Conservation (phyloP, 2,329 filamentous ascomycete genomes). For the Cytospora schulzeri region DNA sequence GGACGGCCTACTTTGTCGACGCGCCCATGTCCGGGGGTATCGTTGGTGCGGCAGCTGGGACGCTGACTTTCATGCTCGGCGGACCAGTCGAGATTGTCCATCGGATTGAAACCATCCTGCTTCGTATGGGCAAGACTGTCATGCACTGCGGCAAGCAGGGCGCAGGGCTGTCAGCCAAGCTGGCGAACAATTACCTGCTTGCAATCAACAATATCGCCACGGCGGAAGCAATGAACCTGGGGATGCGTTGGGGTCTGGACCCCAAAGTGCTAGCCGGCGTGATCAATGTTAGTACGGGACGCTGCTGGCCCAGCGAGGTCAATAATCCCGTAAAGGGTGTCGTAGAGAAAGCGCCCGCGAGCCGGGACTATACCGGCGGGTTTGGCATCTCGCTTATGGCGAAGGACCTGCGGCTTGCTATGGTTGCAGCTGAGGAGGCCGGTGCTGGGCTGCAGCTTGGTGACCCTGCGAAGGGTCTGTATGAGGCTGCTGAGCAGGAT, state of each 20-base stretch:
- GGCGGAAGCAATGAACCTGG: constrained; percentile 67
- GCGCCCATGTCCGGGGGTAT: constrained; percentile 97
- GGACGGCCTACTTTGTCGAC: constrained; percentile 81
- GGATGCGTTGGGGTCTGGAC: constrained; percentile 62
- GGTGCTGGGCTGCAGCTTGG: constrained; percentile 68
- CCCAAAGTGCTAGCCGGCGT: constrained; percentile 73
- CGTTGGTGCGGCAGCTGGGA: constrained; percentile 83
- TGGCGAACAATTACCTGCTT: constrained; percentile 96
- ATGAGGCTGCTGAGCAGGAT: constrained; percentile 64
- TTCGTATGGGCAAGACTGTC: constrained; percentile 83
- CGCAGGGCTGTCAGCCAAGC: constrained; percentile 84
- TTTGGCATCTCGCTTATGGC: constrained; percentile 79
- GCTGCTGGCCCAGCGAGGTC: constrained; percentile 92
- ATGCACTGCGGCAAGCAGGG: constrained; percentile 85
- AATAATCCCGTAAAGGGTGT: constrained; percentile 95
- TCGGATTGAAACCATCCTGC: constrained; percentile 68
- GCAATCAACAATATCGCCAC: constrained; percentile 86
- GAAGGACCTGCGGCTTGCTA: constrained; percentile 75
- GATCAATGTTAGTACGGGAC: constrained; percentile 92
- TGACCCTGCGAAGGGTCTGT: constrained; percentile 64
- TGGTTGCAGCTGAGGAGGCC: constrained; percentile 70
- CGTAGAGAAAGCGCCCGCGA: constrained; percentile 72
- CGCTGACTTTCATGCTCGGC: constrained; percentile 95
- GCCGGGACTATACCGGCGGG: constrained; percentile 74
- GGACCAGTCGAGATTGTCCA: constrained; percentile 62